Evolutionary conservation across 2,329 filamentous ascomycete species (phyloP).

Genomic region (Scedosporium minutisporum): DNA sequence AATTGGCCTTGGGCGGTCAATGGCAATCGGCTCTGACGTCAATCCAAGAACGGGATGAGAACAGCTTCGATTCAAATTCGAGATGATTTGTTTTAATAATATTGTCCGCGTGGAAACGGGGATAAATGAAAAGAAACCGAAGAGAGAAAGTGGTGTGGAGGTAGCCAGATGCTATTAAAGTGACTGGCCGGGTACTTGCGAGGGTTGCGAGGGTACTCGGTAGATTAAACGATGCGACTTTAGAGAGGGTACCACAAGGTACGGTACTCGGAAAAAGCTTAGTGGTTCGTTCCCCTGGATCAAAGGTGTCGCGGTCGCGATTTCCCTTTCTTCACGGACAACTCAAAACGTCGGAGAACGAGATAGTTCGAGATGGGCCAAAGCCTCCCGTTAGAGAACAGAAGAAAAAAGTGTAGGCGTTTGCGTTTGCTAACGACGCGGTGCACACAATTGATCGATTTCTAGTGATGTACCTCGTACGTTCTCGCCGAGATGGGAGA

Average conservation of each 20-base stretch:
- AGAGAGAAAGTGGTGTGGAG: background rate
- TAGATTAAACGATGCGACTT: constrained; percentile 1
- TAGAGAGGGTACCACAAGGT: background rate
- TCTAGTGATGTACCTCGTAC: background rate
- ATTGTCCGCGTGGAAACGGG: background rate
- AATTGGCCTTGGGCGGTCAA: background rate
- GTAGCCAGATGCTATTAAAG: constrained; percentile 3
- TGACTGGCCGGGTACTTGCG: background rate
- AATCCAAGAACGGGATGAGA: background rate
- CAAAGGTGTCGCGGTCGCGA: background rate
- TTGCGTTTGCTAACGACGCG: background rate
- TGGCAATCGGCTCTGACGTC: background rate
- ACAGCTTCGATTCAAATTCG: background rate
- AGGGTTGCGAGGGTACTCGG: background rate
- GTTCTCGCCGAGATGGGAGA: background rate
- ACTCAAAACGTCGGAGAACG: background rate
- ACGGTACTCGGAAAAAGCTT: background rate
- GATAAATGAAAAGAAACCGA: background rate
- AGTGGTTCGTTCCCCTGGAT: background rate
- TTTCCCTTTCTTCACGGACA: background rate
- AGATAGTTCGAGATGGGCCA: background rate
- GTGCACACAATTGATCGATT: background rate
- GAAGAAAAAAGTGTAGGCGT: background rate
- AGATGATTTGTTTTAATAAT: background rate
- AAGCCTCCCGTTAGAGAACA: background rate